These are phyloP conservation scores for Venustampulla echinocandica DNA, from an alignment of 495 filamentous ascomycete genomes.

Conservation along the genomic window DNA sequence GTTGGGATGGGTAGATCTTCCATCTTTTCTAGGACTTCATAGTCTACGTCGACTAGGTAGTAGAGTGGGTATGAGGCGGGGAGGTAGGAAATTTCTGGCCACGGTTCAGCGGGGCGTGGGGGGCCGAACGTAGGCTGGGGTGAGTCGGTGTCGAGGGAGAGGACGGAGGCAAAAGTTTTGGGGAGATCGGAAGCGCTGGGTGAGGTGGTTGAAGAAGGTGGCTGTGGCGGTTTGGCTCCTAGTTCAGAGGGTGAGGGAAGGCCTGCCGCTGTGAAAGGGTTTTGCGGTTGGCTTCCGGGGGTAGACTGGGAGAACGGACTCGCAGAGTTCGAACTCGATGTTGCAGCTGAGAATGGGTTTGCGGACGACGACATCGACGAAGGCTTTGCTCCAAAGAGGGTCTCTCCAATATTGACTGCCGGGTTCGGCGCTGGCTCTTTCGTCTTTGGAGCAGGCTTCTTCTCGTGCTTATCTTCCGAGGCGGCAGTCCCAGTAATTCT, in stretches of 20 bases:
- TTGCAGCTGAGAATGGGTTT: conserved; percentile 38
- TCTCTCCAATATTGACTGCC: conserved; percentile 42
- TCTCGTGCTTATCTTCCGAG: conserved; percentile 18
- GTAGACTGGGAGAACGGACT: conserved; percentile 49
- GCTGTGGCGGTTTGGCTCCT: conserved; percentile 24
- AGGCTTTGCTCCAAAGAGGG: conserved; percentile 43
- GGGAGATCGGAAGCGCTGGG: conserved; percentile 36
- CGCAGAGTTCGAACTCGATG: conserved; percentile 25
- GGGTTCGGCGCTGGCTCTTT: conserved; percentile 20
- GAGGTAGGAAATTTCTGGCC: conserved; percentile 58
- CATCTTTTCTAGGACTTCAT: conserved; percentile 66
- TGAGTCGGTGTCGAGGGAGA: conserved; percentile 45
- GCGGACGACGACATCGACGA: conserved; percentile 22
- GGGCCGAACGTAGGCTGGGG: conserved; percentile 30
- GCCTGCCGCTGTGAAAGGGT: conserved; percentile 27
- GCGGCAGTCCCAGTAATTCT: conserved; percentile 34
- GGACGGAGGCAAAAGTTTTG: conserved; percentile 60
- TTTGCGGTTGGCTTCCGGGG: conserved; percentile 29
- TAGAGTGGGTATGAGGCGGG: conserved; percentile 64
- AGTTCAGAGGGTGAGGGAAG: conserved; percentile 21
- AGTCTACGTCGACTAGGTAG: conserved; percentile 80
- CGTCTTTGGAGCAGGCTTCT: conserved; percentile 29
- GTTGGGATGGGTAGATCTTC: conserved; percentile 32
- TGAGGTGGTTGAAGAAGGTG: too few species aligned
- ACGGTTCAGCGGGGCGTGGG: conserved; percentile 50